Conservation (phyloP, 1,139 yeast genomes). For the Yamadazyma atlantica region DNA sequence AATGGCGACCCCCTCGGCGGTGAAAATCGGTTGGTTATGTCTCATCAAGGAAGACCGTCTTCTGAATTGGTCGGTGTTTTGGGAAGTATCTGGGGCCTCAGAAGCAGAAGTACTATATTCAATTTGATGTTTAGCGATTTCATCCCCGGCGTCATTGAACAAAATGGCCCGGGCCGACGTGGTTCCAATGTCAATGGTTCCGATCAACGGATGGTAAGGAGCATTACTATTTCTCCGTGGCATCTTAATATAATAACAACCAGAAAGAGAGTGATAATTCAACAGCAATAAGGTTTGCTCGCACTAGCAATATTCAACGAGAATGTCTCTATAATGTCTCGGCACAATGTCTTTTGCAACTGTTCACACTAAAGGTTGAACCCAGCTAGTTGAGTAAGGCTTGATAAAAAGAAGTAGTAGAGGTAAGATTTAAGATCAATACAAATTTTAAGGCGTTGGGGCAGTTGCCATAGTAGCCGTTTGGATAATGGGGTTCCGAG, state of each 20-base stretch:
- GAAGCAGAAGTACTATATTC: slow-evolving; percentile 80
- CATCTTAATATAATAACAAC: slow-evolving; percentile 18
- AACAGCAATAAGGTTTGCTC: no score
- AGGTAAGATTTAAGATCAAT: no score
- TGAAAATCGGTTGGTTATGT: slow-evolving; percentile 59
- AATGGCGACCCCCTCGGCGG: slow-evolving; percentile 74
- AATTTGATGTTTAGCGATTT: slow-evolving; percentile 84
- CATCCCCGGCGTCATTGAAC: slow-evolving; percentile 71
- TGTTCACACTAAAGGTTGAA: no score
- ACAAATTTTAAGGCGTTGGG: no score
- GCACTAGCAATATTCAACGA: no score
- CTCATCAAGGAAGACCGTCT: slow-evolving; percentile 50
- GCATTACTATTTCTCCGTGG: slow-evolving; percentile 44
- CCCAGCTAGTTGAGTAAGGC: no score
- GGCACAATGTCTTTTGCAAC: no score
- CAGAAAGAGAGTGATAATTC: not conserved
- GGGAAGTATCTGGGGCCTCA: slow-evolving; percentile 46
- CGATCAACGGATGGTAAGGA: slow-evolving; percentile 52
- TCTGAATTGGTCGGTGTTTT: slow-evolving; percentile 50
- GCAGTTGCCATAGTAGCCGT: no score
- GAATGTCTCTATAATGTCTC: no score
- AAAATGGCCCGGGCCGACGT: slow-evolving; percentile 91
- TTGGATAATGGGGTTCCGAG: no score
- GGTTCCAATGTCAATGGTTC: slow-evolving; percentile 88
- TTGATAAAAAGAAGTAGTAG: no score